Evolutionary conservation across 805 yeast species (phyloP).

Genomic region (Candida insectorum): DNA sequence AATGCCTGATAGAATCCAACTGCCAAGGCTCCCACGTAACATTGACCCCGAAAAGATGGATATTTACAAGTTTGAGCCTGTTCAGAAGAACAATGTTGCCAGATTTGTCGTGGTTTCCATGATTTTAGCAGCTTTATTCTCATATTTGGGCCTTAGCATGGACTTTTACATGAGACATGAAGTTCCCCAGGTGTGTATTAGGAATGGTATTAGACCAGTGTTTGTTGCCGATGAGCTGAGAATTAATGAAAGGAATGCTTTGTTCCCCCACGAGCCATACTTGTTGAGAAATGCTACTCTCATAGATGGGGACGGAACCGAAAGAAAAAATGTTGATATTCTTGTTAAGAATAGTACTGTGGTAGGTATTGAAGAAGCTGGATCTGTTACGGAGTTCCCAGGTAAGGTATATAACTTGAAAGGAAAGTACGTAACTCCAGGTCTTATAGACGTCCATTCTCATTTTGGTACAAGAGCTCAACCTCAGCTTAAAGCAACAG

Average conservation of each 20-base stretch:
- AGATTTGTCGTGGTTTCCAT: no score
- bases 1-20: no score
- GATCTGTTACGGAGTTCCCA: not conserved
- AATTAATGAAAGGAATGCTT: slow-evolving; percentile 1
- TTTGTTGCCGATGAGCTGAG: slow-evolving; percentile 1
- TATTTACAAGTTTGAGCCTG: no score
- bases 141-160: no score
- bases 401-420: not conserved
- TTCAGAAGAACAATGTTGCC: no score
- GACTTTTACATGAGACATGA: slow-evolving; percentile 1
- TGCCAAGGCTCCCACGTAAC: no score
- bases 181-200: slow-evolving; percentile 1
- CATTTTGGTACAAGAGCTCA: slow-evolving; percentile 10
- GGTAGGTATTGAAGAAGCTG: not conserved
- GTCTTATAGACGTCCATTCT: slow-evolving; percentile 9
- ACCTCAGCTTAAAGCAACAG: slow-evolving; percentile 7
- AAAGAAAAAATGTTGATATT: not conserved
- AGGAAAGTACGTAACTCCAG: slow-evolving; percentile 6
- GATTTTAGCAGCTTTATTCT: no score
- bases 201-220: slow-evolving; percentile 1
- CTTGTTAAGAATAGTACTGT: slow-evolving; percentile 3
- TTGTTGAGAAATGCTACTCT: slow-evolving; percentile 2
- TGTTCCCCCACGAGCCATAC: slow-evolving; percentile 4
- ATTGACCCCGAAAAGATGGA: no score
- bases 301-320: slow-evolving; percentile 4